Conservation (phyloP, 2,329 filamentous ascomycete genomes). For the Leptographium radiaticola region DNA sequence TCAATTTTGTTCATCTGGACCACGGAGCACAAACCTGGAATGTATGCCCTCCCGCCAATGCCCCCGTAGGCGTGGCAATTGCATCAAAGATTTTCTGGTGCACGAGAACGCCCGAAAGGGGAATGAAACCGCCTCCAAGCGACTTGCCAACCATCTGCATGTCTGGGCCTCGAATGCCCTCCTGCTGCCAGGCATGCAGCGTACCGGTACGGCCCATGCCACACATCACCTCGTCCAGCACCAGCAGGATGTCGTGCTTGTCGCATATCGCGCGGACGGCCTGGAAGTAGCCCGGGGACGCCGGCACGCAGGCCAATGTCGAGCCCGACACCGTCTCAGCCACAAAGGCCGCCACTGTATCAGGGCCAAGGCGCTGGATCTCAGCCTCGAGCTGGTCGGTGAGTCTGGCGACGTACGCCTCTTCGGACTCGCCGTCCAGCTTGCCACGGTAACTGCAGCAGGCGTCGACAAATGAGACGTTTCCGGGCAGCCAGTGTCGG, state of each 20-base stretch:
- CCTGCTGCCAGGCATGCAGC: slow-evolving; percentile 49
- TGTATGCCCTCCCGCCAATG: slow-evolving; percentile 43
- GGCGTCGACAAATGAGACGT: not conserved
- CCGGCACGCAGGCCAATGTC: slow-evolving; percentile 45
- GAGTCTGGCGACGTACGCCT: not conserved
- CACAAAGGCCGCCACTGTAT: not conserved
- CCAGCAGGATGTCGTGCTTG: slow-evolving; percentile 58
- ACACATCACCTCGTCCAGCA: slow-evolving; percentile 69
- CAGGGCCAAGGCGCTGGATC: not conserved
- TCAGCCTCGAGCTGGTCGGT: not conserved
- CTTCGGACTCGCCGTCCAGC: not conserved
- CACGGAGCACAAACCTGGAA: slow-evolving; percentile 31
- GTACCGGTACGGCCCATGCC: slow-evolving; percentile 47
- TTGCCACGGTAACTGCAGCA: not conserved
- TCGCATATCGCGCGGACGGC: slow-evolving; percentile 57
- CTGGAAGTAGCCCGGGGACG: slow-evolving; percentile 53
- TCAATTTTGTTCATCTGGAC: no score
- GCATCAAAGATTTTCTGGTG: slow-evolving; percentile 34
- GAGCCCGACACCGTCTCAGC: not conserved
- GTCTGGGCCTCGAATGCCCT: slow-evolving; percentile 36
- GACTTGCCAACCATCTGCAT: slow-evolving; percentile 56
- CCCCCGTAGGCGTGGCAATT: slow-evolving; percentile 15
- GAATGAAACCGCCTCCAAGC: slow-evolving; percentile 48
- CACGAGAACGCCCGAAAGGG: slow-evolving; percentile 47
- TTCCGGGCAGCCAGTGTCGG: not conserved